Evolutionary conservation across 2,329 filamentous ascomycete genomes (phyloP), one percentile per base, ranked within the genome.

Genomic region (Fusarium piperis): DNA sequence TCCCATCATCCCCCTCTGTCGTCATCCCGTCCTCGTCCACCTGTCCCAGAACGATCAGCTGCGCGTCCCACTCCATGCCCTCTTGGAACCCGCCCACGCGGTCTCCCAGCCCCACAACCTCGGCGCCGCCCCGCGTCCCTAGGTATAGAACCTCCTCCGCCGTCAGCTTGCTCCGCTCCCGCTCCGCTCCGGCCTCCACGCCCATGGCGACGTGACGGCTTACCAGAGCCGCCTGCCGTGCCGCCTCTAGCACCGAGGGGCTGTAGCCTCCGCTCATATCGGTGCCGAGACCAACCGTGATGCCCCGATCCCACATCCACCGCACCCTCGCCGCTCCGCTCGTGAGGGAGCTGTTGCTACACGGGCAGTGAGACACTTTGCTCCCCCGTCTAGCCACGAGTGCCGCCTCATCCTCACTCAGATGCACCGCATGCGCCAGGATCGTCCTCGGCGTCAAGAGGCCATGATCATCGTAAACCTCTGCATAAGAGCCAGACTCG

Each of bases 221-320:
- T 1, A 95, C 93, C 68, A 97, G 87, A 57, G 90, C 88, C 0
- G 95, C 94, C 77, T 96, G 93, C 15, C 95, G 84, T 46, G 91
- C 93, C n/a, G 94, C 91, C 72, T 96, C 93, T 0, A 98, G 87
- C 11, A 98, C 88, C 67, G 90, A 93, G 0, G 93, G 87, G 62
- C 90, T 93, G 79, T 95, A 98, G 0, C 96, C 96, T 3, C 95
- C 96, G 74, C 90, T 93, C 64, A 98, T 90, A 80, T 99, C 96
- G 0, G 95, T 98, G 0, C 96, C 96, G 0, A 99, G 83, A 0
- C 96, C 95, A 7, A 98, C 90, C 0, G 89, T 90, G 51, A 98
- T 86, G 0, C 93, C 94, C 59, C 87, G 86, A 23, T 94, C 88
- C 59, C 97, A 85, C 74, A 97, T 79, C 81, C 88, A 88, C 18